A percentile compares a stretch with the other conserved stretches of the same genome.
Conservation (phyloP, 164 flowering plant species). For the Houttuynia cordata region DNA sequence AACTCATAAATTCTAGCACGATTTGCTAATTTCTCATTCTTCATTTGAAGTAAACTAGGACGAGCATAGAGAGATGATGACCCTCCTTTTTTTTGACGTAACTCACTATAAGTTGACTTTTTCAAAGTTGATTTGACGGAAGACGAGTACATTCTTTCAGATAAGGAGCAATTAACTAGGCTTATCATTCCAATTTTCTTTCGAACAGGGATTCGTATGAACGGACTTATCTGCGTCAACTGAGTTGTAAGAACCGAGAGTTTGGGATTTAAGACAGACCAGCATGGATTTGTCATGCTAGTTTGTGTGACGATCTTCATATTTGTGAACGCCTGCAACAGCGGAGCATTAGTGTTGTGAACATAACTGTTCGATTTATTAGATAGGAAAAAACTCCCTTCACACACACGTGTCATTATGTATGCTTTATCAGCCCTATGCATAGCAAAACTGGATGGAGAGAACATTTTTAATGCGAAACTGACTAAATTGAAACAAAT, state of each 20-base stretch:
- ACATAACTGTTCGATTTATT: too few relatives aligned
- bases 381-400: background rate
- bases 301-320: constrained; percentile 41
- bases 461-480: too few relatives aligned
- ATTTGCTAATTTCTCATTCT: constrained; percentile 53
- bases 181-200: constrained; percentile 23
- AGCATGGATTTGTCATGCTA: constrained; percentile 37
- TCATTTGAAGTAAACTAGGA: constrained; percentile 78
- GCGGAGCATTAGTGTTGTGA: background rate
- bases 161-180: constrained; percentile 20
- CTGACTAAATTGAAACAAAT: too few relatives aligned
- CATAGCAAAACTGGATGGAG: too few relatives aligned
- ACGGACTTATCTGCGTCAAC: constrained; percentile 14
- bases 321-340: background rate
- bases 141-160: constrained; percentile 30
- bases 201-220: constrained; percentile 8
- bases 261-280: constrained; percentile 39
- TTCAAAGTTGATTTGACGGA: constrained; percentile 20
- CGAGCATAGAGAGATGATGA: constrained; percentile 52
- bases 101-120: constrained; percentile 12
- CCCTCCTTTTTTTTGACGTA: constrained; percentile 20
- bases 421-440: too few relatives aligned
- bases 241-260: constrained; percentile 22
- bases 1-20: constrained; percentile 73
- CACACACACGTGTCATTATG: too few relatives aligned